A percentile compares a stretch with the other conserved stretches of the same genome.
phyloP scores from a whole-genome alignment of 768 basidiomycete genomes.

The Russula olivacea region DNA sequence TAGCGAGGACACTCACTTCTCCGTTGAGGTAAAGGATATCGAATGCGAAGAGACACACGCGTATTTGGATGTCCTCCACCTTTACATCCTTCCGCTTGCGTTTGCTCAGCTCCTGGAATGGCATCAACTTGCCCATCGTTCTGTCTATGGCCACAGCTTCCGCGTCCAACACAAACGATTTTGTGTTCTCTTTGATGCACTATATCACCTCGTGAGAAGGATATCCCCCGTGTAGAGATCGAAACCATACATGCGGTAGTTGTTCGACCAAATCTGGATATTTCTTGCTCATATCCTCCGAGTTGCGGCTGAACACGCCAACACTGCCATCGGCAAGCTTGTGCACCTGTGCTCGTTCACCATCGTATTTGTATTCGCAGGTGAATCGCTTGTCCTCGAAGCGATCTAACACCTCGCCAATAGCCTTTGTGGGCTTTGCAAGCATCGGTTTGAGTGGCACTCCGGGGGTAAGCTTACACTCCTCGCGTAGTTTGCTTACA shows the following conservation, averaged over 20 bases:
- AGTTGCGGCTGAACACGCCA: conserved; percentile 93
- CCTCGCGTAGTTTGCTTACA: conserved; percentile 57
- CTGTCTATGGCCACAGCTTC: conserved; percentile 96
- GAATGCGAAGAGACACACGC: conserved; percentile 94
- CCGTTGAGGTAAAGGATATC: conserved; percentile 96
- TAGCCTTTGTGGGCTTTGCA: conserved; percentile 98
- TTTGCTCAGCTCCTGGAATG: conserved; percentile 94
- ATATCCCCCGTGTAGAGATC: not conserved
- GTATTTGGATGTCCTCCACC: conserved; percentile 94
- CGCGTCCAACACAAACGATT: conserved; percentile 91
- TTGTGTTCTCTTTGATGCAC: conserved; percentile 80
- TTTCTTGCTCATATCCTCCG: conserved; percentile 99
- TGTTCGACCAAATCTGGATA: conserved; percentile 98
- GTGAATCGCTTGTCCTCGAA: conserved; percentile 96
- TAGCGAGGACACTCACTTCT: conserved; percentile 56
- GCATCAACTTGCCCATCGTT: conserved; percentile 78
- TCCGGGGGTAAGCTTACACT: conserved; percentile 90
- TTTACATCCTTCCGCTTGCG: conserved; percentile 98
- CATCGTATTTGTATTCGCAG: conserved; percentile 99
- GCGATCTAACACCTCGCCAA: conserved; percentile 92
- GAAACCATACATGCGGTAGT: conserved; percentile 61
- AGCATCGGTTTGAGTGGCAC: conserved; percentile 98
- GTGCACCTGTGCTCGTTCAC: conserved; percentile 95
- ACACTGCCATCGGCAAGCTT: conserved; percentile 75
- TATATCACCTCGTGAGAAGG: conserved; percentile 31